These are phyloP conservation scores for Hypoxylon intermedium DNA, from an alignment of 495 filamentous ascomycete species.

Conservation along the genomic window DNA sequence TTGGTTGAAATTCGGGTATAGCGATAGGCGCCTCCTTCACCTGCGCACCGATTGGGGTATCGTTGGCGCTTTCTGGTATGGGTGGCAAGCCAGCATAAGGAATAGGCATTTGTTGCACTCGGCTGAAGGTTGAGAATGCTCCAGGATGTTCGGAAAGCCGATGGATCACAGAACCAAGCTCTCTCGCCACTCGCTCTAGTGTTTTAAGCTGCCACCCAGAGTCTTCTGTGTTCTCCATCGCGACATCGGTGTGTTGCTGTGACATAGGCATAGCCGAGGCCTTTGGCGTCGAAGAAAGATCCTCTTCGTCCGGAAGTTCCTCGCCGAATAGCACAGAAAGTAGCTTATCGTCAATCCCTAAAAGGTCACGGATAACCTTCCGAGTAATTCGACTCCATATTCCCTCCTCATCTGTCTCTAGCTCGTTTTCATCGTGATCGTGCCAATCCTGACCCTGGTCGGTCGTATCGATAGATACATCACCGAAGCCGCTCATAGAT, in stretches of 20 bases:
- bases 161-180: slow-evolving; percentile 82
- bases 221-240: slow-evolving; percentile 49
- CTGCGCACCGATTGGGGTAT: slow-evolving; percentile 29
- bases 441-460: slow-evolving; percentile 49
- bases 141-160: slow-evolving; percentile 81
- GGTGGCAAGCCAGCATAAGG: slow-evolving; percentile 63
- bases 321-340: slow-evolving; percentile 90
- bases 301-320: slow-evolving; percentile 67
- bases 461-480: slow-evolving; percentile 44
- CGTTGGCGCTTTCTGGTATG: slow-evolving; percentile 56
- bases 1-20: slow-evolving; percentile 59
- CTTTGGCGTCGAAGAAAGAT: slow-evolving; percentile 52
- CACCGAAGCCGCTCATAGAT: slow-evolving; percentile 35
- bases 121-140: slow-evolving; percentile 78
- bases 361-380: slow-evolving; percentile 83
- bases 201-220: slow-evolving; percentile 76
- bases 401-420: slow-evolving; percentile 59
- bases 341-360: slow-evolving; percentile 87
- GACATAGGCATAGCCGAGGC: slow-evolving; percentile 35
- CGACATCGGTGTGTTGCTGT: slow-evolving; percentile 9
- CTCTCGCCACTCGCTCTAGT: slow-evolving; percentile 81
- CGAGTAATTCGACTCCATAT: slow-evolving; percentile 84
- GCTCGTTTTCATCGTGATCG: slow-evolving; percentile 46
- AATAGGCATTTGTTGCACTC: slow-evolving; percentile 57
- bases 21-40: slow-evolving; percentile 32